A percentile compares a stretch with the other conserved stretches of the same genome.
phyloP scores from a whole-genome alignment of 2,329 filamentous ascomycete genomes.

The Penicillium psychrosexuale region DNA sequence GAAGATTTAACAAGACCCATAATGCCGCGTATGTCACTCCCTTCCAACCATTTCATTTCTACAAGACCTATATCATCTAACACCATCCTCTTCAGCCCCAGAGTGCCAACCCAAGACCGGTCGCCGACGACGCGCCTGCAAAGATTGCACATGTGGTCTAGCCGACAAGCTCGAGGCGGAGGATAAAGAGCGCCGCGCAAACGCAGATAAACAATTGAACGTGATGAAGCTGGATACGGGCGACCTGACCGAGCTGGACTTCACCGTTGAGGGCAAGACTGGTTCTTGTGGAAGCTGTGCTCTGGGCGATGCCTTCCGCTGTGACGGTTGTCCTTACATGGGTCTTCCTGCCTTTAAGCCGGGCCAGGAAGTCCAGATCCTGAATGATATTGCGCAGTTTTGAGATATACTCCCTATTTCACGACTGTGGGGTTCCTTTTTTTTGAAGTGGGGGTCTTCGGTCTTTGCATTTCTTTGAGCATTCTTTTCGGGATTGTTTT shows the following conservation, averaged over 20 bases:
- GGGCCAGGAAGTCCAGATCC: constrained; percentile 83
- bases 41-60: background rate
- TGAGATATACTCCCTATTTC: constrained; percentile 36
- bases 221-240: constrained; percentile 65
- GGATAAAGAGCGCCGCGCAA: constrained; percentile 65
- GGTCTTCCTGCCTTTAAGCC: constrained; percentile 95
- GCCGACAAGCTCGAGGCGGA: constrained; percentile 82
- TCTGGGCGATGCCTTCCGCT: constrained; percentile 83
- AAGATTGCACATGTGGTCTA: constrained; percentile 95
- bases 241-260: constrained; percentile 82
- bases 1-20: constrained; percentile 77
- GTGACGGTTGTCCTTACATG: constrained; percentile 75
- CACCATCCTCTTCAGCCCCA: constrained; percentile 54
- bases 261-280: constrained; percentile 95
- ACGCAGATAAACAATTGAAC: constrained; percentile 58
- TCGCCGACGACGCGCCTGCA: constrained; percentile 84
- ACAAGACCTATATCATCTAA: constrained; percentile 8
- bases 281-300: constrained; percentile 94
- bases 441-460: background rate
- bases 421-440: background rate
- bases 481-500: background rate
- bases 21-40: constrained; percentile 66
- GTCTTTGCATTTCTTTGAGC: background rate
- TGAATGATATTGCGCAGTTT: constrained; percentile 83
- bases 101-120: constrained; percentile 81